Conservation (phyloP, 2,329 filamentous ascomycete genomes). For the Clarireedia homoeocarpa region DNA sequence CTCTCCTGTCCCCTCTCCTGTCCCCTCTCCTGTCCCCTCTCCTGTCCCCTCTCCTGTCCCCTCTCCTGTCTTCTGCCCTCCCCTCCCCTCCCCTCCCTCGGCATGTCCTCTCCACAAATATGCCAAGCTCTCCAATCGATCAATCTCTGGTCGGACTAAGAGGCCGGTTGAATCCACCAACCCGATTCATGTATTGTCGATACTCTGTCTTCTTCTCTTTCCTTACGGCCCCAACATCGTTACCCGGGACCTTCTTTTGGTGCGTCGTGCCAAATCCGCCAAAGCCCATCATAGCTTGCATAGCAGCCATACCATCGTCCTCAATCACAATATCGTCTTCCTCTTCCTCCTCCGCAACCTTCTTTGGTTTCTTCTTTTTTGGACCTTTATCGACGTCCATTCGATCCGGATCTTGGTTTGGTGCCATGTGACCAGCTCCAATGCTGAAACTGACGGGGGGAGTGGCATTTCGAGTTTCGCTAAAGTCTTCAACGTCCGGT, state of each 20-base stretch:
- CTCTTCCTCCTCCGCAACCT: slow-evolving; percentile 31
- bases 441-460: slow-evolving; percentile 28
- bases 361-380: slow-evolving; percentile 22
- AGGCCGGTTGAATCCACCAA: slow-evolving; percentile 74
- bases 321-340: slow-evolving; percentile 44
- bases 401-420: slow-evolving; percentile 22
- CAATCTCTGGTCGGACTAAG: slow-evolving; percentile 46
- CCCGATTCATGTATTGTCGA: slow-evolving; percentile 91
- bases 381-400: slow-evolving; percentile 27
- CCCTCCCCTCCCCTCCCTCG: neutral
- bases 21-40: neutral
- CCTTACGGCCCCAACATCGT: slow-evolving; percentile 71
- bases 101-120: neutral
- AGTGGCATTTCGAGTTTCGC: slow-evolving; percentile 19
- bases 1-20: neutral
- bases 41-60: neutral
- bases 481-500: slow-evolving; percentile 14
- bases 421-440: slow-evolving; percentile 10
- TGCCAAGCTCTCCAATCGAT: neutral
- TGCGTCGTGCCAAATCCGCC: slow-evolving; percentile 80
- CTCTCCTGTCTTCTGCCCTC: neutral
- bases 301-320: slow-evolving; percentile 62
- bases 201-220: slow-evolving; percentile 96
- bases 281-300: slow-evolving; percentile 88
- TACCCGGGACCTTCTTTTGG: slow-evolving; percentile 79